Evolutionary conservation across 2,329 filamentous ascomycete species (phyloP).

Genomic region (Ascochyta fabae): DNA sequence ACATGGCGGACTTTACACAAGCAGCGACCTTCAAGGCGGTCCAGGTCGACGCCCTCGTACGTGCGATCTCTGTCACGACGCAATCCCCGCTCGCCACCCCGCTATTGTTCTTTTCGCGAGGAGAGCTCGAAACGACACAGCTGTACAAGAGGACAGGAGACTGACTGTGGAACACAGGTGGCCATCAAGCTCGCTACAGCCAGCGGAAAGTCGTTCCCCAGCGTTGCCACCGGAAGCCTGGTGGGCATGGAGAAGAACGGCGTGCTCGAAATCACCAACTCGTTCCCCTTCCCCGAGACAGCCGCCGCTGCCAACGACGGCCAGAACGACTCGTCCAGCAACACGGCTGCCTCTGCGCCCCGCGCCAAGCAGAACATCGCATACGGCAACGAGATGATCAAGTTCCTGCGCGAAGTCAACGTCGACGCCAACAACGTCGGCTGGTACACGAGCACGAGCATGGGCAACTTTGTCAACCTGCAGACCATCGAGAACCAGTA

Average conservation of each 20-base stretch:
- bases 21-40: conserved; percentile 76
- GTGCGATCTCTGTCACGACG: conserved; percentile 47
- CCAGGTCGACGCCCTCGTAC: conserved; percentile 92
- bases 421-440: conserved; percentile 97
- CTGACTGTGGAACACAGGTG: conserved; percentile 63
- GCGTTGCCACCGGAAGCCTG: conserved; percentile 84
- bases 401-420: conserved; percentile 94
- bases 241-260: conserved; percentile 90
- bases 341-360: conserved; percentile 83
- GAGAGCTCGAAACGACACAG: neutral
- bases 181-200: conserved; percentile 99
- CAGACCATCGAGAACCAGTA: conserved; percentile 98
- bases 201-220: conserved; percentile 85
- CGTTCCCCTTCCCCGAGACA: conserved; percentile 88
- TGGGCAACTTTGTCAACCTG: conserved; percentile 97
- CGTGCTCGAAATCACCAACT: conserved; percentile 89
- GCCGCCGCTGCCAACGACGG: conserved; percentile 67
- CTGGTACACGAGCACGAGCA: conserved; percentile 98
- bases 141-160: neutral
- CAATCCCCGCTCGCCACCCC: conserved; percentile 42
- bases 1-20: conserved; percentile 47
- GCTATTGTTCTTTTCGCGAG: conserved; percentile 28
- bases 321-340: conserved; percentile 48
- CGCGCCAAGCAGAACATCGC: conserved; percentile 86
- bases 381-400: conserved; percentile 97